Evolutionary conservation across 2,329 filamentous ascomycete genomes (phyloP).

Genomic region (Hansfordia pulvinata): DNA sequence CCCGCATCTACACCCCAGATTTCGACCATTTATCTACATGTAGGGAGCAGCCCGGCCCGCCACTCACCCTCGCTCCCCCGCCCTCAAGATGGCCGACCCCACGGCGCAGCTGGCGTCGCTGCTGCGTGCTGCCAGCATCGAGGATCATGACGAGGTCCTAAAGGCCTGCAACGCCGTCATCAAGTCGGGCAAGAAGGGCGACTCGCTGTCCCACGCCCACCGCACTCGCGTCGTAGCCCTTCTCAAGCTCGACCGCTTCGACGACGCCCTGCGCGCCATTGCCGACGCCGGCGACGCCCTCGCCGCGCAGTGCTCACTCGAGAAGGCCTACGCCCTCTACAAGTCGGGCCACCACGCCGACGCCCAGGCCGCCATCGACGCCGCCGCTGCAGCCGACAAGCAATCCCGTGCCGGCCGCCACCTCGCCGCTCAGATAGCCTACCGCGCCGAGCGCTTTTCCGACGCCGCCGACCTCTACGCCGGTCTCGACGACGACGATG

Average conservation of each 20-base stretch:
- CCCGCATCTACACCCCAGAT: too few relatives aligned
- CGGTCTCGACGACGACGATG: conserved; percentile 32
- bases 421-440: conserved; percentile 53
- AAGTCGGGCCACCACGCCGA: conserved; percentile 58
- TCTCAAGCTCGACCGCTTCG: conserved; percentile 70
- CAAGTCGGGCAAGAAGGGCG: conserved; percentile 44
- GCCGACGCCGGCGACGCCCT: conserved; percentile 48
- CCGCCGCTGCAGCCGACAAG: conserved; percentile 13
- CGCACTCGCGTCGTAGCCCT: conserved; percentile 62
- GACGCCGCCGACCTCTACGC: conserved; percentile 52
- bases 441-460: conserved; percentile 61
- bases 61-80: neutral
- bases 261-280: conserved; percentile 59
- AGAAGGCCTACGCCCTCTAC: conserved; percentile 74
- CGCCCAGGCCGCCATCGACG: conserved; percentile 34
- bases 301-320: conserved; percentile 47
- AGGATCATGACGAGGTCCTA: conserved; percentile 64
- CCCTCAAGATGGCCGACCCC: conserved; percentile 24
- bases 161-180: conserved; percentile 47
- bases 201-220: conserved; percentile 43
- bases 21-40: too few relatives aligned
- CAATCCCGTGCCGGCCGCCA: conserved; percentile 28
- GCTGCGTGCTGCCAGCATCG: conserved; percentile 39
- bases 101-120: conserved; percentile 37
- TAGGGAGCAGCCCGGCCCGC: neutral